Evolutionary conservation across 176 grass and related monocot genomes (phyloP).

Genomic region (Saccharum spontaneum): DNA sequence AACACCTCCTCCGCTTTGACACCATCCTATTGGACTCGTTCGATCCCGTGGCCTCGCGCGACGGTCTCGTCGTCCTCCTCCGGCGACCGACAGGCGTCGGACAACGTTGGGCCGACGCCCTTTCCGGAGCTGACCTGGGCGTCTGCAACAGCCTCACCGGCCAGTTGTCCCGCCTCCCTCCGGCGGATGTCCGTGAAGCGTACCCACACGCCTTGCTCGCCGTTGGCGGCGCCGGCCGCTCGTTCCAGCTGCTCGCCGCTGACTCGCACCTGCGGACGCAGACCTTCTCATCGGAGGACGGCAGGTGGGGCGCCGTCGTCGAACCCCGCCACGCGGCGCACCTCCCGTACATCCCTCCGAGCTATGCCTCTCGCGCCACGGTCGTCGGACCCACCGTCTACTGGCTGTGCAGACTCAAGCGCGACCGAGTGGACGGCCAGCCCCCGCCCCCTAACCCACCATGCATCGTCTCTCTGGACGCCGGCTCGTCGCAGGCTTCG

Average conservation of each 20-base stretch:
- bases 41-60: not conserved
- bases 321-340: not conserved
- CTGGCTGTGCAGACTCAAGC: not conserved
- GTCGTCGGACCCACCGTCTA: not conserved
- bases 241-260: not conserved
- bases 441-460: not conserved
- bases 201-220: not conserved
- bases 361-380: not conserved
- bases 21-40: not conserved
- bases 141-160: not conserved
- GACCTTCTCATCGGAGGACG: not conserved
- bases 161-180: not conserved
- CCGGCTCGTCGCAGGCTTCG: not conserved
- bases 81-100: not conserved
- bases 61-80: not conserved
- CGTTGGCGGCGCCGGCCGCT: not conserved
- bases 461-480: not conserved
- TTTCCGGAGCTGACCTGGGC: not conserved
- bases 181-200: not conserved
- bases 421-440: too few relatives aligned
- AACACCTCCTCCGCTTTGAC: not conserved
- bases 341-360: not conserved
- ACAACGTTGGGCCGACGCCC: not conserved
- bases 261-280: not conserved
- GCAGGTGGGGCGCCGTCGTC: not conserved